Conservation (phyloP, 148 eudicot species). For the Persicaria tinctoria region DNA sequence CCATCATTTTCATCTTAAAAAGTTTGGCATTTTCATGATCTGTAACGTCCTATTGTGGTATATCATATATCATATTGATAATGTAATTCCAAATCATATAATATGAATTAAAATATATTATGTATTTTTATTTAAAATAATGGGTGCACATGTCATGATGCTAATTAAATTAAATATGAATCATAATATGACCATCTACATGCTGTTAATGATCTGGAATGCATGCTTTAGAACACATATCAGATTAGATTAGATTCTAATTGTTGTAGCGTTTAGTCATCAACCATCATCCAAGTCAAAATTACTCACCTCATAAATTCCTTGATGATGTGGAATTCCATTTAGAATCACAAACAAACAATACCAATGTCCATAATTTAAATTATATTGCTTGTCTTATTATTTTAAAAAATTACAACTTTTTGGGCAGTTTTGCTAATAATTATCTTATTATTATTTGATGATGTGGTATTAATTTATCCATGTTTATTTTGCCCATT, state of each 20-base stretch:
- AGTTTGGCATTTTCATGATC: neutral
- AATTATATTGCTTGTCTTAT: no score
- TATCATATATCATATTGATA: neutral
- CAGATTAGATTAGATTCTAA: neutral
- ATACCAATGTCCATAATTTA: no score
- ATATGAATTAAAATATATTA: neutral
- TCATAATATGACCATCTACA: neutral
- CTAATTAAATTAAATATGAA: neutral
- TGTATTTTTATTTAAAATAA: neutral
- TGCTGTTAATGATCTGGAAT: neutral
- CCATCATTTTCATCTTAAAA: neutral
- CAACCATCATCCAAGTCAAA: neutral
- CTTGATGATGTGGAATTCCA: slow-evolving; percentile 1
- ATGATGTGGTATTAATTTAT: neutral
- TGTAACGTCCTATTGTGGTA: neutral
- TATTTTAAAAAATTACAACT: neutral
- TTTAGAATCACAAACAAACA: no score
- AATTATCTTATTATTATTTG: neutral
- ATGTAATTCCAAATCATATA: slow-evolving; percentile 5
- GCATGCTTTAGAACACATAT: neutral
- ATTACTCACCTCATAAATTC: slow-evolving; percentile 1
- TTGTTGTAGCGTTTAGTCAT: neutral
- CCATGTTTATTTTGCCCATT: neutral
- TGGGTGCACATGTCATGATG: neutral
- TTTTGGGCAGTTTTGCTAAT: neutral